phyloP scores from a whole-genome alignment of 176 grass and related monocot species.

The Oryza rufipogon region DNA sequence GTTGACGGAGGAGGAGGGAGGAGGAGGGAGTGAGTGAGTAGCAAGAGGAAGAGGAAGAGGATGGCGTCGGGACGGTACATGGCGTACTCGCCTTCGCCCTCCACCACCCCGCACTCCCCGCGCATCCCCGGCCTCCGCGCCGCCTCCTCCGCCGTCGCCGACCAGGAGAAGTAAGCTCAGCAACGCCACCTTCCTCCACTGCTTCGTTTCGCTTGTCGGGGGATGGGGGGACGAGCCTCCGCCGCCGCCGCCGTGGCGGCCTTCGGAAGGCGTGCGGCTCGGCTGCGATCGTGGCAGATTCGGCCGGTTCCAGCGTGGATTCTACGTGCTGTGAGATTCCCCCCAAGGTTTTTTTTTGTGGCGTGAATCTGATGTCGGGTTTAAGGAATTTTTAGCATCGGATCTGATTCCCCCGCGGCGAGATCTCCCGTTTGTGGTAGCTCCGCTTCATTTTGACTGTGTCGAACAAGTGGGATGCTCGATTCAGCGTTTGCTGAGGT shows the following conservation, averaged over 20 bases:
- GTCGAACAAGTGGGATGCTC: background rate
- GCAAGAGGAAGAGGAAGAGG: constrained; percentile 27
- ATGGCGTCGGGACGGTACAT: constrained; percentile 96
- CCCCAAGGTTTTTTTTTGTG: background rate
- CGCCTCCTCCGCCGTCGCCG: constrained; percentile 55
- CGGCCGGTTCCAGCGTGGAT: background rate
- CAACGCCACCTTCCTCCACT: background rate
- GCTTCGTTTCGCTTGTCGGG: background rate
- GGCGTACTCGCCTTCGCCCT: constrained; percentile 96
- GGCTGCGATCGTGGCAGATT: constrained; percentile 42
- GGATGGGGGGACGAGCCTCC: background rate
- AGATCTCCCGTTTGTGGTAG: constrained; percentile 38
- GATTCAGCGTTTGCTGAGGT: background rate
- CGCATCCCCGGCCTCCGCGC: constrained; percentile 70
- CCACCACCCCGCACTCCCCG: constrained; percentile 84
- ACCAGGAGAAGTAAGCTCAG: constrained; percentile 78
- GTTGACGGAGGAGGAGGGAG: constrained; percentile 33
- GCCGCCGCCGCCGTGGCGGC: background rate
- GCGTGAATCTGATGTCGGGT: constrained; percentile 40
- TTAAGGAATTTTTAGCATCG: constrained; percentile 26
- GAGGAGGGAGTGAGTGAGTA: background rate
- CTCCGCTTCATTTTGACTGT: background rate
- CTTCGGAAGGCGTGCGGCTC: background rate
- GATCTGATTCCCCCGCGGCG: constrained; percentile 43
- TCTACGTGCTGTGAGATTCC: background rate